Conservation (phyloP, 495 filamentous ascomycete genomes). For the Talaromyces adpressus region DNA sequence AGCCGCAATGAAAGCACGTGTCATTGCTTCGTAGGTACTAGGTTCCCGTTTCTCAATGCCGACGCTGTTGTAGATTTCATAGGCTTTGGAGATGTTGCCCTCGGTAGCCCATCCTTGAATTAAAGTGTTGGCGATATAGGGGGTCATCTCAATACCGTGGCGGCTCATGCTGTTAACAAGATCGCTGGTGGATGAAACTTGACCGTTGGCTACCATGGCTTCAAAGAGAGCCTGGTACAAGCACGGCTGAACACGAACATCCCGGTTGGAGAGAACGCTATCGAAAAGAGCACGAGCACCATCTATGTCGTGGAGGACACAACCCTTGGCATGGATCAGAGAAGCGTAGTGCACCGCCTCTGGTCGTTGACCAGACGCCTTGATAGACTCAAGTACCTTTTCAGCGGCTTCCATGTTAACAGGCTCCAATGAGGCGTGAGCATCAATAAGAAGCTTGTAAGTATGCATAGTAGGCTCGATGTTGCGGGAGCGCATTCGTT, state of each 20-base stretch:
- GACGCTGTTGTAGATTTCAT: constrained; percentile 69
- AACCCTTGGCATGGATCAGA: constrained; percentile 92
- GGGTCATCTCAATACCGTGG: constrained; percentile 74
- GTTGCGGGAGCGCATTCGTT: constrained; percentile 80
- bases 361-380: constrained; percentile 61
- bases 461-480: constrained; percentile 93
- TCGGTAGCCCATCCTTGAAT: constrained; percentile 94
- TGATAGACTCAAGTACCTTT: constrained; percentile 71
- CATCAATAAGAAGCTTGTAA: constrained; percentile 95
- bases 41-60: constrained; percentile 75
- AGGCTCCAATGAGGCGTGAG: constrained; percentile 88
- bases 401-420: constrained; percentile 89
- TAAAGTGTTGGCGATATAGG: constrained; percentile 98
- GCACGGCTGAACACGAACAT: constrained; percentile 67
- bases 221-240: constrained; percentile 95
- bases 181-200: constrained; percentile 65
- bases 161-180: constrained; percentile 67
- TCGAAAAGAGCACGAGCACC: constrained; percentile 80
- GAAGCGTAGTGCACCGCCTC: constrained; percentile 95
- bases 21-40: constrained; percentile 99
- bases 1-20: constrained; percentile 77
- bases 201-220: constrained; percentile 90
- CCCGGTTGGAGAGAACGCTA: constrained; percentile 56
- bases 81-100: constrained; percentile 71
- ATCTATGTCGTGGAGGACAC: constrained; percentile 82